These are phyloP conservation scores for Penicillium nordicum DNA, from an alignment of 2,329 filamentous ascomycete genomes.

Conservation along the genomic window DNA sequence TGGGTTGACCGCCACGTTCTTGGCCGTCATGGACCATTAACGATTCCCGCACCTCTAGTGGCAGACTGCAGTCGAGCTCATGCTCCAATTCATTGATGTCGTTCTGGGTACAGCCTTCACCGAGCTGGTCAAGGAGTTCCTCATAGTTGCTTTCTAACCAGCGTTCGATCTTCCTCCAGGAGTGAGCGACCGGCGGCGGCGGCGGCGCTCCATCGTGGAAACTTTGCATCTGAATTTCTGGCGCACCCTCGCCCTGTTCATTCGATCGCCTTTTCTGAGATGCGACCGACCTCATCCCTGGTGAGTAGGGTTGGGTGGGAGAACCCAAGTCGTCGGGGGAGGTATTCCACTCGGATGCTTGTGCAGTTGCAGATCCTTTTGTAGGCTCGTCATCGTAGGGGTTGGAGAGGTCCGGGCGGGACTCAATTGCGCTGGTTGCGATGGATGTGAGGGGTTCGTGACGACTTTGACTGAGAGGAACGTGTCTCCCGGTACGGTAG, in stretches of 20 bases:
- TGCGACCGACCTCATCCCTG: conserved; percentile 77
- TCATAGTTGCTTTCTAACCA: conserved; percentile 96
- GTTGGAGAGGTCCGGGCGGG: conserved; percentile 75
- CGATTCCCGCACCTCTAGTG: conserved; percentile 89
- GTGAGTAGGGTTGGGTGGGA: conserved; percentile 74
- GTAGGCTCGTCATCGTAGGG: conserved; percentile 72
- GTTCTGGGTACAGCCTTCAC: conserved; percentile 87
- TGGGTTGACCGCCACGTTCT: conserved; percentile 85
- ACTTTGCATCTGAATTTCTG: conserved; percentile 94
- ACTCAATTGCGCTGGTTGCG: conserved; percentile 80
- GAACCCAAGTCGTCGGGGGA: conserved; percentile 55
- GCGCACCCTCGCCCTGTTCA: conserved; percentile 64
- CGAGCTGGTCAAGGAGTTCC: conserved; percentile 88
- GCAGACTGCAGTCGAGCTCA: conserved; percentile 88
- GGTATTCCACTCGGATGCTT: conserved; percentile 60
- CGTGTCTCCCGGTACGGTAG: conserved; percentile 84
- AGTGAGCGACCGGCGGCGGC: conserved; percentile 80
- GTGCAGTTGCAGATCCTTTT: conserved; percentile 54
- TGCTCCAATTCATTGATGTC: conserved; percentile 97
- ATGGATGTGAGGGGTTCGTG: conserved; percentile 82
- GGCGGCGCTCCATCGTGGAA: conserved; percentile 91
- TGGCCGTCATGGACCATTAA: conserved; percentile 92
- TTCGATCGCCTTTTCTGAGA: conserved; percentile 60
- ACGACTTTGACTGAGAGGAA: conserved; percentile 78
- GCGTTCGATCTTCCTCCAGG: conserved; percentile 88